Evolutionary conservation across 2,329 filamentous ascomycete species (phyloP).

Genomic region (Leptographium lundbergii): DNA sequence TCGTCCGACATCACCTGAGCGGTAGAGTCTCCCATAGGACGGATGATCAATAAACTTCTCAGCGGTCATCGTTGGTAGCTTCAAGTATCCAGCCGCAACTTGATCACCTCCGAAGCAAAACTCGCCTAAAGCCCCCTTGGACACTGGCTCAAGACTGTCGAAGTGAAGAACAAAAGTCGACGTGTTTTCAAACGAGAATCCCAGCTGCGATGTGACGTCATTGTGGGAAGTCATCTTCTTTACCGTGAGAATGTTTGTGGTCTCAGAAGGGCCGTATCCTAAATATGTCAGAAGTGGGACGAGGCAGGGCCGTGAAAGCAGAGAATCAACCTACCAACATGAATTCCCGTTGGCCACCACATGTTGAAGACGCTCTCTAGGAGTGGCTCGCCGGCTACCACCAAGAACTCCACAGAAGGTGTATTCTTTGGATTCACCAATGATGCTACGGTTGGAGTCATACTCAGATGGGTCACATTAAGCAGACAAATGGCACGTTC

Average conservation of each 20-base stretch:
- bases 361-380: slow-evolving; percentile 55
- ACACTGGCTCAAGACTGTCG: slow-evolving; percentile 39
- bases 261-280: slow-evolving; percentile 71
- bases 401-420: slow-evolving; percentile 59
- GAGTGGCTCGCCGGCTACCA: slow-evolving; percentile 71
- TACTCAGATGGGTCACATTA: slow-evolving; percentile 63
- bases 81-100: slow-evolving; percentile 63
- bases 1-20: slow-evolving; percentile 70
- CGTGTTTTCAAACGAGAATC: slow-evolving; percentile 60
- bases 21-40: slow-evolving; percentile 59
- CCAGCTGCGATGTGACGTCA: slow-evolving; percentile 64
- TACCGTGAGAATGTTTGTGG: slow-evolving; percentile 77
- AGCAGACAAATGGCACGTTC: slow-evolving; percentile 53
- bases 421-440: slow-evolving; percentile 57
- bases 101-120: slow-evolving; percentile 81
- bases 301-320: neutral
- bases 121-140: slow-evolving; percentile 64
- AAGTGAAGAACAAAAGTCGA: slow-evolving; percentile 52
- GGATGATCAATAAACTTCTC: slow-evolving; percentile 59
- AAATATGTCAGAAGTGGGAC: neutral
- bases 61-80: slow-evolving; percentile 46
- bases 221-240: slow-evolving; percentile 41
- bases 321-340: slow-evolving; percentile 36
- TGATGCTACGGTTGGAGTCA: slow-evolving; percentile 75
- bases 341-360: slow-evolving; percentile 55